Evolutionary conservation across 2,329 filamentous ascomycete genomes (phyloP).

Genomic region (Daldinia eschscholtzii): DNA sequence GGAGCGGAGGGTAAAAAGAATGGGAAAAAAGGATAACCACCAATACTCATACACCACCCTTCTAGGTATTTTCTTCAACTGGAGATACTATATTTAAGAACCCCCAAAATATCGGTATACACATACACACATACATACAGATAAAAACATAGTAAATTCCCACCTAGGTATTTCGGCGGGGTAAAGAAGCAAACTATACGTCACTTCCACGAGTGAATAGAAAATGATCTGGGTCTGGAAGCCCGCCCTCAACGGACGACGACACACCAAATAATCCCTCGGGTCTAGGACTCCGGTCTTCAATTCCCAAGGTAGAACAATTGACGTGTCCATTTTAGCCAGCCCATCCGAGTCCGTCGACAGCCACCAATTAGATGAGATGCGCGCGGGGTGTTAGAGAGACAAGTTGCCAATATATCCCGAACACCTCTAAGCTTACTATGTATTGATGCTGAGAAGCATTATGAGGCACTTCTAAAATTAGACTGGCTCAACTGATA

Average conservation of each 20-base stretch:
- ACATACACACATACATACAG: not conserved
- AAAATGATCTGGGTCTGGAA: slow-evolving; percentile 21
- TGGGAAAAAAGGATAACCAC: slow-evolving; percentile 26
- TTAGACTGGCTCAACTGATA: not conserved
- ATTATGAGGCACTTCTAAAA: not conserved
- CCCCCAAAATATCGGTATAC: slow-evolving; percentile 4
- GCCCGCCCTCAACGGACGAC: slow-evolving; percentile 21
- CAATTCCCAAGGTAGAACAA: slow-evolving; percentile 24
- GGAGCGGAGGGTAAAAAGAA: slow-evolving; percentile 47
- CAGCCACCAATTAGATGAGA: slow-evolving; percentile 33
- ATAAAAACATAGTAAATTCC: slow-evolving; percentile 28
- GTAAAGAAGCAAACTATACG: slow-evolving; percentile 34
- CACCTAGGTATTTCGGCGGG: slow-evolving; percentile 32
- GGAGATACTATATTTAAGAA: slow-evolving; percentile 16
- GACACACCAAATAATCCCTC: slow-evolving; percentile 37
- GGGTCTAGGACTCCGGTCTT: slow-evolving; percentile 46
- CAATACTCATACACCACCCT: slow-evolving; percentile 13
- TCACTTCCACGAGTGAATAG: slow-evolving; percentile 24
- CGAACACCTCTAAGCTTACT: slow-evolving; percentile 7
- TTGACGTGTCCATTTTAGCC: slow-evolving; percentile 50
- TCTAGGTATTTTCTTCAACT: slow-evolving; percentile 11
- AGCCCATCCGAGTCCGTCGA: slow-evolving; percentile 42
- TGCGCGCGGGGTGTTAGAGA: slow-evolving; percentile 28
- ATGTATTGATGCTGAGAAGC: not conserved
- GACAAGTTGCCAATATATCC: not conserved